Evolutionary conservation across 2,329 filamentous ascomycete species (phyloP), one percentile per base, ranked within the genome.

Genomic region (Thelonectria blattea): DNA sequence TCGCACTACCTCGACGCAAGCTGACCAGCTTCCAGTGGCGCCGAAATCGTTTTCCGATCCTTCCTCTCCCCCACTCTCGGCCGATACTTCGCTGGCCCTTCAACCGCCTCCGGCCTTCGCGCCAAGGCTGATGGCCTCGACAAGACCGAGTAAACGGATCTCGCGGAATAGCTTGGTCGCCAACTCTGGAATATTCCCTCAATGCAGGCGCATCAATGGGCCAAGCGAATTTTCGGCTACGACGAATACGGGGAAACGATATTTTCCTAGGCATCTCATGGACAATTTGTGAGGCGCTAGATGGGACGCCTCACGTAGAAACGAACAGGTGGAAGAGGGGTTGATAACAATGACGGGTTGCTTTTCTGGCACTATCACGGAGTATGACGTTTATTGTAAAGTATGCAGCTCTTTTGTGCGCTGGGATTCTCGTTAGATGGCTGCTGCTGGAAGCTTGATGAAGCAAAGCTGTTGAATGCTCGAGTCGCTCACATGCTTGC

Each of bases 21-120:
- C 62, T 70, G 58, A 72, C 57, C 45, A 55, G 11, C 39, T 41
- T 67, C 51, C 66, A 98, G 95, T 76, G 95, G 95, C 76, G 94
- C 95, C 73, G 93, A 98, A 80, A 81, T 98, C 75, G 85, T 99
- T 82, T 99, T 98, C 91, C 91, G 92, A 79, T 97, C 93, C 66
- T 92, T 98, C 87, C 81, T 99, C 77, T 88, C 91, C 76, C 95
- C 95, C 71, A 88, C 96, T 73, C 90, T 98, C 76, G 87, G 92
- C 77, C 92, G 93, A 80, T 96, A 97, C 88, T 99, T 98, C 85
- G 79, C 83, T 72, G 70, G 77, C 70, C 74, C 78, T 73, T 91
- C 91, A 64, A 92, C 93, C 73, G 91, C 93, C 72, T 87, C 92
- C 77, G 91, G 92, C 81, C 90, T 97, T 74, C 92, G 92, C 71